Base-by-base conservation (phyloP, 1,284 basidiomycete genomes). In the Cerioporus squamosus region DNA sequence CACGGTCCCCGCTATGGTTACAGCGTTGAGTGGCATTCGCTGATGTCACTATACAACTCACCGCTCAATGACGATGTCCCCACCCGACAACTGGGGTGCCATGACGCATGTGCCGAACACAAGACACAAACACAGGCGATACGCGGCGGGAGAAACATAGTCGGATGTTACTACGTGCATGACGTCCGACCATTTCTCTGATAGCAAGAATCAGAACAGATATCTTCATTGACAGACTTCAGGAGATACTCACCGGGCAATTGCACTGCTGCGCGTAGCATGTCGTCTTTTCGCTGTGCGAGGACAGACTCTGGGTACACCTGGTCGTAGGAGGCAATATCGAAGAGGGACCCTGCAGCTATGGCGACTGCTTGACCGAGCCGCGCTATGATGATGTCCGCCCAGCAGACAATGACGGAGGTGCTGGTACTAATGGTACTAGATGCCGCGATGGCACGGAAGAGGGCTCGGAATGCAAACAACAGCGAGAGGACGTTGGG, bases 311-410 rank as follows among this genome's bases (percentile, higher is more conserved):
- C 23, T 8, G 62, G 62, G 4, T 50, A 43, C 15, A 43, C 9
- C 2, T 29, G 33, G 5, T 57, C 46, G 5, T 10, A 26, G 15
- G 55, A 26, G 2, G 15, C 6, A 1, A 61, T 33, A 7, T 42
- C 40, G 26, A 39, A 39, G 14, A 52, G 33, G 4, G 51, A 63
- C 3, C 76, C 77, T 2, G 72, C 68, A 3, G 79, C 73, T 26
- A 68, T 53, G 4, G 75, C 57, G n/a, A 75, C 67, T 10, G 78
- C 73, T 33, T 79, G 74, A 18, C 79, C 76, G 5, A 90, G 67
- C 63, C 78, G 83, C 5, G 79, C 78, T n/a, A 91, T 69, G 20
- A 90, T 57, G 44, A 79, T 70, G 59, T 91, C 88, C 6, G 84
- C 81, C 85, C 86, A 90, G 66, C 82, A 87, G 48, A 85, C 71